Evolutionary conservation across 2,329 filamentous ascomycete genomes (phyloP).

Genomic region (Thelonectria discophora): DNA sequence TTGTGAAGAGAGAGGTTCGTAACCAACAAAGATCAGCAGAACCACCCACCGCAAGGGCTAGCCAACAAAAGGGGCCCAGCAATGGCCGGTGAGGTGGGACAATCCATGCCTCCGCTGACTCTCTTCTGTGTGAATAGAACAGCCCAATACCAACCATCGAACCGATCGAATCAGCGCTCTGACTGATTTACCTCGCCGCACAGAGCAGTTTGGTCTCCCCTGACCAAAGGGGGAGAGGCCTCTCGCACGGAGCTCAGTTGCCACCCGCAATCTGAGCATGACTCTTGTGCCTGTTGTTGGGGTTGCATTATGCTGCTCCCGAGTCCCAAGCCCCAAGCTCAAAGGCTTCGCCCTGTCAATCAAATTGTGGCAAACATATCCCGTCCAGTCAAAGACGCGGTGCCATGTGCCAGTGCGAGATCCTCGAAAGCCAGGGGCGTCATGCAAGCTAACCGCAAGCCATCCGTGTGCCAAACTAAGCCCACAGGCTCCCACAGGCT

Average conservation of each 20-base stretch:
- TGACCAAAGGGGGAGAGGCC: constrained; percentile 7
- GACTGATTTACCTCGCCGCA: not conserved
- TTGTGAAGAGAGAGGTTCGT: not conserved
- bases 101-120: constrained; percentile 33
- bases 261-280: constrained; percentile 1
- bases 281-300: not conserved
- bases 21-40: constrained; percentile 5
- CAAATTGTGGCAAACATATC: constrained; percentile 28
- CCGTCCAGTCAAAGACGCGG: constrained; percentile 27
- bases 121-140: constrained; percentile 20
- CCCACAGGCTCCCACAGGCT: constrained; percentile 29
- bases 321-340: constrained; percentile 7
- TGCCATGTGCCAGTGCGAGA: constrained; percentile 38
- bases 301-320: constrained; percentile 14
- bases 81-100: constrained; percentile 26
- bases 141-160: constrained; percentile 14
- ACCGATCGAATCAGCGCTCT: constrained; percentile 17
- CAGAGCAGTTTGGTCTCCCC: not conserved
- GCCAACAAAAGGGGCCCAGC: constrained; percentile 14
- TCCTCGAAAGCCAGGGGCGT: constrained; percentile 35
- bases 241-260: constrained; percentile 5
- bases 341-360: constrained; percentile 25
- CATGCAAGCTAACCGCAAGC: constrained; percentile 38
- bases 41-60: not conserved
- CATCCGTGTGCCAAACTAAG: constrained; percentile 43